phyloP scores from a whole-genome alignment of 1,139 yeast genomes.

The Hyphopichia khmerensis region DNA sequence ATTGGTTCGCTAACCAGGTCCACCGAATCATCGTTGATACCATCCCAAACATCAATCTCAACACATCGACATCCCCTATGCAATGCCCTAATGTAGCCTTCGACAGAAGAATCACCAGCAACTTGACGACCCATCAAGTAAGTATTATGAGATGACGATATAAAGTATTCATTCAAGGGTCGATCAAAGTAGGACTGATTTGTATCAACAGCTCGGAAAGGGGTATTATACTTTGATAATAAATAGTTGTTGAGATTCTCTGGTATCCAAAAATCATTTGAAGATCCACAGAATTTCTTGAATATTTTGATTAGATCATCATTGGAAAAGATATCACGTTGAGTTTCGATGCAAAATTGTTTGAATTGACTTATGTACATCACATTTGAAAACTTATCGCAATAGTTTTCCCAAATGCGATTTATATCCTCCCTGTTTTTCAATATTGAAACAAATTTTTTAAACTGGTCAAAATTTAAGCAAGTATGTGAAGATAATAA shows the following conservation, averaged over 20 bases:
- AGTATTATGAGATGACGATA: conserved; percentile 94
- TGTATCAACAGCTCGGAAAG: conserved; percentile 24
- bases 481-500: too few species aligned
- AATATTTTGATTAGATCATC: conserved; percentile 38
- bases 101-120: conserved; percentile 89
- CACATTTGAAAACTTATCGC: conserved; percentile 27
- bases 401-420: conserved; percentile 23
- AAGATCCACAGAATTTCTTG: conserved; percentile 38
- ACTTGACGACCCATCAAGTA: conserved; percentile 85
- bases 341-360: conserved; percentile 49
- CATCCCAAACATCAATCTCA: conserved; percentile 96
- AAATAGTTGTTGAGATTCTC: conserved; percentile 55
- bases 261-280: conserved; percentile 33
- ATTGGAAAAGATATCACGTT: conserved; percentile 43
- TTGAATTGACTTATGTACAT: conserved; percentile 46
- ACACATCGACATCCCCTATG: conserved; percentile 92
- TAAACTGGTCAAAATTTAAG: conserved; percentile 64
- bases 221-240: conserved; percentile 44
- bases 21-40: conserved; percentile 28
- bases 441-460: conserved; percentile 58
- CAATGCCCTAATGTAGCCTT: conserved; percentile 84
- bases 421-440: conserved; percentile 35
- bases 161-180: conserved; percentile 83
- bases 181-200: conserved; percentile 47
- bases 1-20: conserved; percentile 61